phyloP scores from a whole-genome alignment of 768 basidiomycete species.

The Auriscalpium vulgare region DNA sequence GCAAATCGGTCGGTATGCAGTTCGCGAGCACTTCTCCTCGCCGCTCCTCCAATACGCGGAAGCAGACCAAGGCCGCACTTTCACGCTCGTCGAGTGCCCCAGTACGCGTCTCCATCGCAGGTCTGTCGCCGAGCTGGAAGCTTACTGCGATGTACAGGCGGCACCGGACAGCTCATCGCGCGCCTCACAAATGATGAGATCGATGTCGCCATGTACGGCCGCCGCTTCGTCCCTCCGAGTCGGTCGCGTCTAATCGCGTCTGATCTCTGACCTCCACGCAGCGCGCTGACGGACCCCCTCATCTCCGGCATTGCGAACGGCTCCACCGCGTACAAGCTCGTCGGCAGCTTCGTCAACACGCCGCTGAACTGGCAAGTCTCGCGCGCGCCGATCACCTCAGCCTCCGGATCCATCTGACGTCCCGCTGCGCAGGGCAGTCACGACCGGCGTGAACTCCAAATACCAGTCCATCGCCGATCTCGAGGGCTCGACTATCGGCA shows the following conservation, averaged over 20 bases:
- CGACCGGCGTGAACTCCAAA: slow-evolving; percentile 68
- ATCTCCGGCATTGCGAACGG: slow-evolving; percentile 93
- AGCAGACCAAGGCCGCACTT: slow-evolving; percentile 59
- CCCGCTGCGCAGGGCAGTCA: slow-evolving; percentile 66
- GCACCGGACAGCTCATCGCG: slow-evolving; percentile 78
- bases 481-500: slow-evolving; percentile 77
- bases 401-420: neutral
- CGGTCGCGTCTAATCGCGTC: neutral
- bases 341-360: slow-evolving; percentile 86
- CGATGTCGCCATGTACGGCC: slow-evolving; percentile 69
- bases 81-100: slow-evolving; percentile 84
- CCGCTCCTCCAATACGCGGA: slow-evolving; percentile 83
- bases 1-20: slow-evolving; percentile 25
- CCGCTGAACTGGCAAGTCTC: slow-evolving; percentile 72
- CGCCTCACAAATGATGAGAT: slow-evolving; percentile 69
- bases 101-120: slow-evolving; percentile 34
- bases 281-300: slow-evolving; percentile 84
- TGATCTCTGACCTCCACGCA: slow-evolving; percentile 18
- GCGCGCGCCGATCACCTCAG: neutral
- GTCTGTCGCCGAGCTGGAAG: neutral
- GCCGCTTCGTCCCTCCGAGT: neutral
- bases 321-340: slow-evolving; percentile 78
- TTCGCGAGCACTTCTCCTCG: slow-evolving; percentile 86
- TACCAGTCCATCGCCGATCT: slow-evolving; percentile 70
- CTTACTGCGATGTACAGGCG: slow-evolving; percentile 38